Evolutionary conservation across 352 stramenopile species (phyloP).

Genomic region (Blastocystis sp.): DNA sequence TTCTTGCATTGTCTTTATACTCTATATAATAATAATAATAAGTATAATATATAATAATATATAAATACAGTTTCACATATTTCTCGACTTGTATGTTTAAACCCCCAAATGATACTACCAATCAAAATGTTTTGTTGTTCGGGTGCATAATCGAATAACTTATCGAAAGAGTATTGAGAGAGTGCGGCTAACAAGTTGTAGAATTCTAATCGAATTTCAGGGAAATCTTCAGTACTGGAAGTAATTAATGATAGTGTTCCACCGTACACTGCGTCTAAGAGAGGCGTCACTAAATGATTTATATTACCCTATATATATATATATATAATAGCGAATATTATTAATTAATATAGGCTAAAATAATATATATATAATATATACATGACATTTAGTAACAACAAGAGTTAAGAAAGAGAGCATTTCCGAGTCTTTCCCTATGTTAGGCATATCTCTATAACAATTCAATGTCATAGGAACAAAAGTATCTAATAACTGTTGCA

Average conservation of each 20-base stretch:
- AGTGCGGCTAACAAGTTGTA: constrained; percentile 79
- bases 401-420: constrained; percentile 79
- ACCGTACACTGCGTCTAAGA: constrained; percentile 89
- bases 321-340: background rate
- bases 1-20: constrained; percentile 38
- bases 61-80: constrained; percentile 76
- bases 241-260: constrained; percentile 98
- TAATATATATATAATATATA: constrained; percentile 38
- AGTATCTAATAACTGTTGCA: constrained; percentile 58
- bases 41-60: no score
- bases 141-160: constrained; percentile 79
- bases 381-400: constrained; percentile 84
- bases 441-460: constrained; percentile 1
- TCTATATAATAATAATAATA: no score
- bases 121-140: constrained; percentile 95
- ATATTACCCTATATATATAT: constrained; percentile 45
- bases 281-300: constrained; percentile 50
- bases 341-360: constrained; percentile 47
- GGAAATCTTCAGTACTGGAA: constrained; percentile 94
- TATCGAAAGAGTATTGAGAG: constrained; percentile 80
- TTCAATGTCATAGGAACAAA: constrained; percentile 87
- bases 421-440: constrained; percentile 59
- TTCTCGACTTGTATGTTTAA: constrained; percentile 97
- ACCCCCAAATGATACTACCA: constrained; percentile 94
- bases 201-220: constrained; percentile 90